These are phyloP conservation scores for Astragalus glycyphyllos DNA, from an alignment of 306 rosid species.

Conservation along the genomic window DNA sequence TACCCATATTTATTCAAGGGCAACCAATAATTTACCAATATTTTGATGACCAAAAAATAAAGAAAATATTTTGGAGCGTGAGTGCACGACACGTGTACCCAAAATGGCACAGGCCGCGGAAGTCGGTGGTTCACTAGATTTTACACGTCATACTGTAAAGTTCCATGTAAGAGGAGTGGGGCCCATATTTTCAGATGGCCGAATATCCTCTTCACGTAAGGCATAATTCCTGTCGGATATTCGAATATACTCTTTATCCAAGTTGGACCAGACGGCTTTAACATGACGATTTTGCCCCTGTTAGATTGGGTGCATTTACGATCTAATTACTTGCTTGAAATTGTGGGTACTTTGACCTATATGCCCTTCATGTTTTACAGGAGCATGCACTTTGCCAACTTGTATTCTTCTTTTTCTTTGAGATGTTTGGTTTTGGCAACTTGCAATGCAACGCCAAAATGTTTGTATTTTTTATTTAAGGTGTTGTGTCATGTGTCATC, in stretches of 20 bases:
- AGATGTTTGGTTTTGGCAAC: not conserved
- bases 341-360: conserved; percentile 37
- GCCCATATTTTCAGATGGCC: not conserved
- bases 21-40: too few relatives aligned
- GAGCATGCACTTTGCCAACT: not conserved
- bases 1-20: too few relatives aligned
- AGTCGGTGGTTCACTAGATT: not conserved
- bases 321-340: rapidly evolving
- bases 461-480: too few relatives aligned
- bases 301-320: not conserved
- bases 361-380: conserved; percentile 42
- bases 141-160: conserved; percentile 40
- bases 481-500: too few relatives aligned
- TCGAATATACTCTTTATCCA: conserved; percentile 56
- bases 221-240: conserved; percentile 66
- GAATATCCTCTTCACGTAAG: conserved; percentile 48
- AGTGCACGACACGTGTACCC: conserved; percentile 22
- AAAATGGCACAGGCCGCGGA: not conserved
- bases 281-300: conserved; percentile 31
- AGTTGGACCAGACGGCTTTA: not conserved
- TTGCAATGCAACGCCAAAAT: not conserved
- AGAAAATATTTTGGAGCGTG: too few relatives aligned
- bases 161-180: not conserved
- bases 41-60: not conserved
- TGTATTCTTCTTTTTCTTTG: not conserved